Conservation (phyloP, 805 yeast species). For the Candida glaebosa region DNA sequence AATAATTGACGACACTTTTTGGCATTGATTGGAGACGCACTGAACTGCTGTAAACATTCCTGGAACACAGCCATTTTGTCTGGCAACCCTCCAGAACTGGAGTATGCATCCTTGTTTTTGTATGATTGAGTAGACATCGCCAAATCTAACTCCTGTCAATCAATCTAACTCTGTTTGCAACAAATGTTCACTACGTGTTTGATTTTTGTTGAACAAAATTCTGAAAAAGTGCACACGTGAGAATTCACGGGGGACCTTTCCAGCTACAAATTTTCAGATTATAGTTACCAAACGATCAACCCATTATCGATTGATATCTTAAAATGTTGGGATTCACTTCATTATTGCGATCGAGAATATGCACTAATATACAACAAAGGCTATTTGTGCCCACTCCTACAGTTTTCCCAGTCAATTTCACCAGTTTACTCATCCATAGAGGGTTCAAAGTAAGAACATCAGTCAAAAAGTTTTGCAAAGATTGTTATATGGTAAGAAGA, state of each 20-base stretch:
- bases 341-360: conserved; percentile 2
- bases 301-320: too few relatives aligned
- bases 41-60: conserved; percentile 89
- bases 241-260: too few relatives aligned
- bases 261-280: too few relatives aligned
- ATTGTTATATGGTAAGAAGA: conserved; percentile 87
- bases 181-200: conserved; percentile 10
- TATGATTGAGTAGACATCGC: conserved; percentile 78
- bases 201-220: conserved; percentile 3
- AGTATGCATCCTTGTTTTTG: conserved; percentile 74
- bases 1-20: conserved; percentile 80
- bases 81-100: conserved; percentile 58
- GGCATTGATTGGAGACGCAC: conserved; percentile 85
- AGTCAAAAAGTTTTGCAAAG: conserved; percentile 88
- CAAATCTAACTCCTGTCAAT: background rate
- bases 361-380: conserved; percentile 1
- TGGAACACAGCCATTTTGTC: conserved; percentile 98
- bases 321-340: conserved; percentile 3
- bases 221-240: background rate
- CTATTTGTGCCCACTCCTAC: background rate
- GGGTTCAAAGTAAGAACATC: conserved; percentile 90
- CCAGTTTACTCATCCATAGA: conserved; percentile 35
- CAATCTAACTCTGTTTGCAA: background rate
- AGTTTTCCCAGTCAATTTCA: background rate
- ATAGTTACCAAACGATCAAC: too few relatives aligned